Evolutionary conservation across 805 yeast genomes (phyloP), one percentile per base, ranked within the genome.

Genomic region (Candida coquimbonensis): DNA sequence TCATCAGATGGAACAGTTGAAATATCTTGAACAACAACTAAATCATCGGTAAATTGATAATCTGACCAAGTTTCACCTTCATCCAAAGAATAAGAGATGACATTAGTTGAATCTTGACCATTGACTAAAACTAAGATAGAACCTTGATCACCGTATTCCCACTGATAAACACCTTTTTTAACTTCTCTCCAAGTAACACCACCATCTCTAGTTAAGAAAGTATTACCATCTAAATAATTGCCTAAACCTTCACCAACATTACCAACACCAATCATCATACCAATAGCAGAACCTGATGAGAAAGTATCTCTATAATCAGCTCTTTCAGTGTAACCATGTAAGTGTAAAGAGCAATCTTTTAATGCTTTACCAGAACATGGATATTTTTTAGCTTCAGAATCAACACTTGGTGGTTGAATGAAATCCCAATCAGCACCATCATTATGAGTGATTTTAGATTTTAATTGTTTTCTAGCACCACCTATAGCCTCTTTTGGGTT

Each of bases 111-210:
- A 29, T 75, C 80, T 5, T 64, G 68, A 7, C 75, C 78, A 36
- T 80, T 72, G 2, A 84, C 91, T 42, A 90, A 62, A 1, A 87
- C 87, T 42, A 93, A 65, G 33, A 93, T 75, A 1, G 96, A 81
- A 16, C 99, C 99, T 52, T 87, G 86, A 63, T 93, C 99, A 51
- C 98, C 98, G 63, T 73, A 93, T 64, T 90, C 98, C 98, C 98
- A 93, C 77, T 84, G 83, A 54, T 78, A 76, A 1, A 79, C 74
- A 5, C 95, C 93, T 49, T 83, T 78, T 48, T 66, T 72, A 27
- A 91, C 69, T 63, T 87, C 95, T 43, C 64, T 77, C 98, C 98
- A 93, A 4, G 89, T 75, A 14, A 80, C 67, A 47, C 99, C 99
- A 2, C 93, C 99, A 65, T 93, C 98, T n/a, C 75, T 70, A 4